Evolutionary conservation across 2,329 filamentous ascomycete species (phyloP).

Genomic region (Penicillium sp.): DNA sequence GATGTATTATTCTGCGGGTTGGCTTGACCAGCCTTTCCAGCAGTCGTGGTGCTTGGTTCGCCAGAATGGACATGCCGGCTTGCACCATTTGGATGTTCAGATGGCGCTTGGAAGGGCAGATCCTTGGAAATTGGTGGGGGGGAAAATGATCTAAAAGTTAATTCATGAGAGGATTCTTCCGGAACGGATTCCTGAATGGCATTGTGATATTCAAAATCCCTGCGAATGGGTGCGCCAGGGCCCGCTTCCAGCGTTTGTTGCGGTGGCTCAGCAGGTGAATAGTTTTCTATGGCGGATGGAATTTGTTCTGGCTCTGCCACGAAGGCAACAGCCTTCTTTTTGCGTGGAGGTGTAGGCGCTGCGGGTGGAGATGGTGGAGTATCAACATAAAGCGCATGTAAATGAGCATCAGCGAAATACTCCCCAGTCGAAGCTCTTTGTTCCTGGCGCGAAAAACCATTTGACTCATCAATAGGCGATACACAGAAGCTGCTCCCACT

Average conservation of each 20-base stretch:
- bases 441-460: constrained; percentile 3
- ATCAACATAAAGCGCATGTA: neutral
- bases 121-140: neutral
- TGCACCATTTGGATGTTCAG: constrained; percentile 2
- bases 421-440: neutral
- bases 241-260: neutral
- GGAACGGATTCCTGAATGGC: neutral
- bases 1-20: constrained; percentile 48
- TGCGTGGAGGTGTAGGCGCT: neutral
- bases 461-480: constrained; percentile 17
- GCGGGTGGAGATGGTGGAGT: neutral
- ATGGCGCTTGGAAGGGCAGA: neutral
- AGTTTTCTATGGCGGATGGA: neutral
- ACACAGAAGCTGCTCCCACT: constrained; percentile 25
- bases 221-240: neutral
- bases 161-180: neutral
- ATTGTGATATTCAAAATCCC: neutral
- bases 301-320: constrained; percentile 9
- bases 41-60: constrained; percentile 60
- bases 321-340: constrained; percentile 13
- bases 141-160: neutral
- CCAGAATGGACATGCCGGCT: constrained; percentile 67
- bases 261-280: constrained; percentile 1
- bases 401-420: constrained; percentile 7
- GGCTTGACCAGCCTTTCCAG: constrained; percentile 57